Evolutionary conservation across 306 rosid species (phyloP), one percentile per base, ranked within the genome.

Genomic region (Bauhinia variegata): DNA sequence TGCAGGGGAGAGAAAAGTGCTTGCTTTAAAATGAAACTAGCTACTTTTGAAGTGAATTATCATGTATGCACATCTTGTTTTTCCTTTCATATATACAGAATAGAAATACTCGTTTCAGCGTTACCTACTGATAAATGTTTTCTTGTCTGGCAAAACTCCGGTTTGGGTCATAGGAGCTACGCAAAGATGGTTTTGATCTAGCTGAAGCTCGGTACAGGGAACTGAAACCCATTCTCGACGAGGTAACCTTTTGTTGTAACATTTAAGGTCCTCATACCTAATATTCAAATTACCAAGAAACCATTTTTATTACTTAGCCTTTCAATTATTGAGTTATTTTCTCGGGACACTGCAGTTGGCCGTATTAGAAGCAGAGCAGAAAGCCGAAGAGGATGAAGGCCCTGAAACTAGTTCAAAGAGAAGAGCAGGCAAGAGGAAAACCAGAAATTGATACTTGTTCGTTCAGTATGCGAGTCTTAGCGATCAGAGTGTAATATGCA

Each of bases 151-250:
- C 36, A 48, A 62, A 60, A 47, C 63, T 68, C 48, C 44, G 34
- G 60, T 50, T 75, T 77, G 66, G 66, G 5, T 59, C 17, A 17
- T 65, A 90, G 98, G 98, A 93, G 85, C 98, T 93, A 17, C 89
- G 97, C n/a, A 93, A 88, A 74, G 98, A 93, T 44, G 98, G 98
- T 38, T 93, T 93, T 75, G 98, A 93, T 86, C 97, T 89, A 36
- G 98, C 97, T 11, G 98, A 88, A 72, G 60, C 80, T 56, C 88
- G 97, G 34, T 86, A 86, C 75, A 76, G 83, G 78, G 98, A 93
- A 83, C 97, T 93, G 54, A 93, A 89, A 77, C 98, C 98, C 23
- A 86, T 93, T 71, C 97, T 93, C 50, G 98, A 93, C 4, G 97
- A 93, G 98, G 97, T 93, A 84, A 76, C 33, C 9, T 65, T 70